Percentiles rank a stretch among this genome's conserved stretches.
These are phyloP conservation scores for Oidium heveae DNA, from an alignment of 2,329 filamentous ascomycete genomes.

Conservation along the genomic window DNA sequence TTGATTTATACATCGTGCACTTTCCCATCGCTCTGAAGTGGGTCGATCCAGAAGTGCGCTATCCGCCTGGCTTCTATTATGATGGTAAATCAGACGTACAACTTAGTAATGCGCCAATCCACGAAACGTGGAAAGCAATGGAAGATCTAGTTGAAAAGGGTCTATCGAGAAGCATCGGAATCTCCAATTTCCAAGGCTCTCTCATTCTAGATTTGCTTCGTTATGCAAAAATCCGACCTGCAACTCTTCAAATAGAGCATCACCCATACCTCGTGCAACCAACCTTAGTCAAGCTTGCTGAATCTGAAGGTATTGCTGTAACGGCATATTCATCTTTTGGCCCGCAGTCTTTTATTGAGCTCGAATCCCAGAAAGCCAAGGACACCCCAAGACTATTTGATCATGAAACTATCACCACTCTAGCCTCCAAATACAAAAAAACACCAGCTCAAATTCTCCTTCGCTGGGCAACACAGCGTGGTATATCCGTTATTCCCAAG, in stretches of 20 bases:
- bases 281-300: slow-evolving; percentile 42
- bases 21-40: slow-evolving; percentile 74
- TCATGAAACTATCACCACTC: slow-evolving; percentile 33
- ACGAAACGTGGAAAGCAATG: slow-evolving; percentile 66
- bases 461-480: slow-evolving; percentile 67
- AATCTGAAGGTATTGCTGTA: slow-evolving; percentile 43
- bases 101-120: slow-evolving; percentile 42
- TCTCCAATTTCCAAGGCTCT: slow-evolving; percentile 62
- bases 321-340: slow-evolving; percentile 74
- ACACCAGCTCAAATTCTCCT: slow-evolving; percentile 59
- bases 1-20: slow-evolving; percentile 74
- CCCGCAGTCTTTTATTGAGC: slow-evolving; percentile 52
- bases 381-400: slow-evolving; percentile 45
- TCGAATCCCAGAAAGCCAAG: slow-evolving; percentile 43
- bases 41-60: slow-evolving; percentile 53
- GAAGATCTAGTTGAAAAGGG: slow-evolving; percentile 45
- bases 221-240: slow-evolving; percentile 49
- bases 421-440: slow-evolving; percentile 46
- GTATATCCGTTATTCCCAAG: slow-evolving; percentile 64
- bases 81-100: slow-evolving; percentile 35
- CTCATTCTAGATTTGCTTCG: slow-evolving; percentile 57
- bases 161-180: slow-evolving; percentile 48
- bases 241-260: slow-evolving; percentile 70
- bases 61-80: slow-evolving; percentile 56
- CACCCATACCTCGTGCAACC: slow-evolving; percentile 68